These are phyloP conservation scores for Phtheirospermum japonicum DNA, from an alignment of 257 asterid genomes.

Conservation along the genomic window DNA sequence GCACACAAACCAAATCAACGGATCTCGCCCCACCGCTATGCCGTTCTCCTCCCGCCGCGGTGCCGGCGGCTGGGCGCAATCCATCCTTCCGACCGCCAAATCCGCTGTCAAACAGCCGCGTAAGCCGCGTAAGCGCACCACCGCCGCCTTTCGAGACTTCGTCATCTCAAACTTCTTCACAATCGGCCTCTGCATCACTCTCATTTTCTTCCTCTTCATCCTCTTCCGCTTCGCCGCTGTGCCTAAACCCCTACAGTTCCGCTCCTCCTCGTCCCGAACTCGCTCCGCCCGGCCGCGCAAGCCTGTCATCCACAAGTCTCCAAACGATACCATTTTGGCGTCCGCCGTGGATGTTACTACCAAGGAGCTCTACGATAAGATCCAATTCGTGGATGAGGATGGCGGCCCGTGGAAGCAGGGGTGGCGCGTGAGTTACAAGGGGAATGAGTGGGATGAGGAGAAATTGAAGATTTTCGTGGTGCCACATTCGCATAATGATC, in stretches of 20 bases:
- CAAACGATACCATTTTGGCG: slow-evolving; percentile 48
- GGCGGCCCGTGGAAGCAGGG: slow-evolving; percentile 99
- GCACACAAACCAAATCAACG: slow-evolving; percentile 24
- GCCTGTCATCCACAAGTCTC: slow-evolving; percentile 47
- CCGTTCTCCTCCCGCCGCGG: slow-evolving; percentile 87
- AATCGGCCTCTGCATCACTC: slow-evolving; percentile 67
- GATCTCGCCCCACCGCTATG: slow-evolving; percentile 50
- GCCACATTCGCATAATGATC: slow-evolving; percentile 98
- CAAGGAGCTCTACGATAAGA: slow-evolving; percentile 81
- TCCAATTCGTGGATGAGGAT: slow-evolving; percentile 83
- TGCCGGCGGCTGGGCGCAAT: slow-evolving; percentile 71
- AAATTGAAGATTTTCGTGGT: slow-evolving; percentile 88
- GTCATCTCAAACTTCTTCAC: slow-evolving; percentile 66
- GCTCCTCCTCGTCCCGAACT: slow-evolving; percentile 37
- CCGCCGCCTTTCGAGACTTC: slow-evolving; percentile 63
- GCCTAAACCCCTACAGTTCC: slow-evolving; percentile 60
- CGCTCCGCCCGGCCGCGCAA: slow-evolving; percentile 53
- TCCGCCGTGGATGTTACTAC: slow-evolving; percentile 85
- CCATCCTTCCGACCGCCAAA: slow-evolving; percentile 63
- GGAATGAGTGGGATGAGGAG: slow-evolving; percentile 92
- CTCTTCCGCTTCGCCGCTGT: slow-evolving; percentile 63
- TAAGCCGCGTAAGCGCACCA: slow-evolving; percentile 60
- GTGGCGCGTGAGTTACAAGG: slow-evolving; percentile 83
- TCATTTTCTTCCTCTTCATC: slow-evolving; percentile 58
- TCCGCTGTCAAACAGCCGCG: slow-evolving; percentile 56